Base-by-base conservation (phyloP, 306 rosid species). In the Sesbania bispinosa region DNA sequence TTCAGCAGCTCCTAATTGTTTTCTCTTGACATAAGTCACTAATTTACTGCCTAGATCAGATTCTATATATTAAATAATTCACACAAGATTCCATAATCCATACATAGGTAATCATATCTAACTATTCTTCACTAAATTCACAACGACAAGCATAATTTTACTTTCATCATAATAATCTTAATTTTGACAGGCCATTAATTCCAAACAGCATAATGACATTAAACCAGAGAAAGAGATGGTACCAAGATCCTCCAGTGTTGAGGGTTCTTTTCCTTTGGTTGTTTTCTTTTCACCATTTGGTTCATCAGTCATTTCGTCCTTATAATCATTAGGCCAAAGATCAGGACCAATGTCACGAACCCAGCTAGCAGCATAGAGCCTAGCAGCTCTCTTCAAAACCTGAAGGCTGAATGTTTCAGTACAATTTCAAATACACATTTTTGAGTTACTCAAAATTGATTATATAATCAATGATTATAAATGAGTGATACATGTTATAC, bases 311-410 rank as follows among this genome's bases (percentile, higher is more conserved):
- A 67, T 77, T n/a, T n/a, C n/a, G n/a, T 69, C 83, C 59, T 85
- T 86, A 69, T 82, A 93, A 30, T 93, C 91, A 51, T 90, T 50
- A 55, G 98, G 98, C 16, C 90, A 83, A 54, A 93, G 93, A 20
- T 93, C 98, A 36, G 97, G 98, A 79, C 98, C 97, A 26, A 93
- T 88, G 71, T 93, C 93, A 46, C 92, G 89, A 38, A 90, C 90
- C 97, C 96, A 93, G 82, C 97, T 87, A 54, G 90, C 96, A 36
- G 85, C 88, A 79, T 93, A 90, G 65, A 90, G 90, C 89, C 89
- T 87, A 68, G 88, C 43, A 62, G 97, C 97, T 76, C 79, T 84
- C 85, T 88, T 93, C 78, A 93, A 77, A 52, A 93, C 90, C 97
- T 90, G 75, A 51, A 71, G 43, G 23, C 53, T 53, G 42, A 45